phyloP scores from a whole-genome alignment of 306 rosid species.

The Cicer pinnatifidum region DNA sequence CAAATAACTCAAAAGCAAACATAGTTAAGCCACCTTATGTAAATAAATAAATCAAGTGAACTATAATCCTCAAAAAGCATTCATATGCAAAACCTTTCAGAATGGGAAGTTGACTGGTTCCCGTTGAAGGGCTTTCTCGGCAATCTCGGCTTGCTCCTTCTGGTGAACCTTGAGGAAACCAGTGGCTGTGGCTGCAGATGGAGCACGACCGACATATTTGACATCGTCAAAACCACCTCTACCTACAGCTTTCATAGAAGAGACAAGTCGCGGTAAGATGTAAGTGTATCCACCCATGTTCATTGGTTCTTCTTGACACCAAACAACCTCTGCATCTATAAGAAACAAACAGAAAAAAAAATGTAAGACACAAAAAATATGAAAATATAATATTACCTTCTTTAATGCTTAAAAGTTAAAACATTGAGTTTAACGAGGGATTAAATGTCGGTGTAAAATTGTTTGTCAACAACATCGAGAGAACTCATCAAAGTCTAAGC shows the following conservation, averaged over 20 bases:
- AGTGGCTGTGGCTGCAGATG: conserved; percentile 91
- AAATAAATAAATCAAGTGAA: conserved; percentile 14
- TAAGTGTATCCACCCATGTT: conserved; percentile 94
- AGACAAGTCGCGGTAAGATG: conserved; percentile 68
- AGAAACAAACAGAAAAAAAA: conserved; percentile 31
- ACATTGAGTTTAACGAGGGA: neutral
- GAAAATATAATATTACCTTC: neutral
- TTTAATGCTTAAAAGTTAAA: conserved; percentile 4
- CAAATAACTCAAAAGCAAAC: conserved; percentile 4
- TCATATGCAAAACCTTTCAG: conserved; percentile 26
- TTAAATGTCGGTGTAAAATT: no score
- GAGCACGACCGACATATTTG: conserved; percentile 86
- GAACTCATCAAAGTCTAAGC: no score
- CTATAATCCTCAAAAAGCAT: conserved; percentile 25
- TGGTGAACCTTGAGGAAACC: conserved; percentile 84
- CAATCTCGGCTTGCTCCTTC: conserved; percentile 80
- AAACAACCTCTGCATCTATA: conserved; percentile 89
- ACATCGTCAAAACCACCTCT: conserved; percentile 75
- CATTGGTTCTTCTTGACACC: conserved; percentile 99
- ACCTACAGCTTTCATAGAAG: conserved; percentile 74
- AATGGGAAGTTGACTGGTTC: conserved; percentile 60
- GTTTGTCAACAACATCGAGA: no score
- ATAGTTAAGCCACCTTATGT: neutral
- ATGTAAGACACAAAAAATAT: conserved; percentile 26
- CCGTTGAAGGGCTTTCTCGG: conserved; percentile 75